Evolutionary conservation across 129 eudicot genomes (phyloP).

Genomic region (Kitagawia praeruptora): DNA sequence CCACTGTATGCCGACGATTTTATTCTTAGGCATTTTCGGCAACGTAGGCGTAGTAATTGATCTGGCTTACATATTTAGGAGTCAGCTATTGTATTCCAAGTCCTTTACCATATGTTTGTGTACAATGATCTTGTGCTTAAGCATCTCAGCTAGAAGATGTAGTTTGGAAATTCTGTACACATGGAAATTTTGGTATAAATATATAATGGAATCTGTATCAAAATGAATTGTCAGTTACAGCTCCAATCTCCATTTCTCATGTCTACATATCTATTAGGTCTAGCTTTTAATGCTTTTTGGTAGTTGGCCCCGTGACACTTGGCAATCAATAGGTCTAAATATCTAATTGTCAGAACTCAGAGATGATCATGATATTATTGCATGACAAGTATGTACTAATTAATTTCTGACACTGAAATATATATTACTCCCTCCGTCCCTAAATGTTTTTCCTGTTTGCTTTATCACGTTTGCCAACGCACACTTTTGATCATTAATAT

Average conservation of each 20-base stretch:
- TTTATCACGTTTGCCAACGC: too few relatives aligned
- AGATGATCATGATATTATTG: background rate
- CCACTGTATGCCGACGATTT: slow-evolving; percentile 92
- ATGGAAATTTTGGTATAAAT: background rate
- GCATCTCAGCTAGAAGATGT: background rate
- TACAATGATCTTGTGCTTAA: background rate
- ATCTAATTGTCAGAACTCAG: background rate
- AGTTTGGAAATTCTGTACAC: background rate
- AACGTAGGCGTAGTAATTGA: slow-evolving; percentile 52
- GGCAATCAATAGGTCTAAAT: background rate
- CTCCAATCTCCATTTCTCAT: background rate
- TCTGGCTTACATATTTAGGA: slow-evolving; percentile 10
- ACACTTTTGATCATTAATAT: too few relatives aligned
- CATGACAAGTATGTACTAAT: too few relatives aligned
- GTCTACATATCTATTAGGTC: background rate
- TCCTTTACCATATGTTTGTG: background rate
- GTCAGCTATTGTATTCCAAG: background rate
- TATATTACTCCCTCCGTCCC: too few relatives aligned
- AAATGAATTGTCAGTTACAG: background rate
- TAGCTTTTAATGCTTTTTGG: background rate
- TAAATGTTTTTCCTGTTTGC: too few relatives aligned
- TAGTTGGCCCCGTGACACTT: background rate
- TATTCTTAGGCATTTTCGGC: slow-evolving; percentile 76
- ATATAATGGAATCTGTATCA: background rate
- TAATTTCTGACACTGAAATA: too few relatives aligned